Percentiles rank a stretch among this genome's conserved stretches.
phyloP scores from a whole-genome alignment of 208 protist genomes.

The Novymonas esmeraldas region DNA sequence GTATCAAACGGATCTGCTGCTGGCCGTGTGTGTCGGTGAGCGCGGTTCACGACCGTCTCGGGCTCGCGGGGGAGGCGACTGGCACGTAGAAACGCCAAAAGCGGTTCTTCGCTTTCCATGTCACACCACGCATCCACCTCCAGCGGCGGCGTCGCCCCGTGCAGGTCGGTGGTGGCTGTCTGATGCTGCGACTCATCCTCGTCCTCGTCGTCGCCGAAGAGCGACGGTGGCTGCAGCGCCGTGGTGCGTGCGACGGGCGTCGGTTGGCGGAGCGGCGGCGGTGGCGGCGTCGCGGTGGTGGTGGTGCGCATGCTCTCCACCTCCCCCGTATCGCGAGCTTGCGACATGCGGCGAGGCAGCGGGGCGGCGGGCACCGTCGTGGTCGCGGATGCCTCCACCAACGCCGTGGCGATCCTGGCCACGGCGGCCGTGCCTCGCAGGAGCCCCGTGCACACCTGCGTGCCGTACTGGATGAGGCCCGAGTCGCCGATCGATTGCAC shows the following conservation, averaged over 20 bases:
- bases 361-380: slow-evolving; percentile 35
- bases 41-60: slow-evolving; percentile 12
- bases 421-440: slow-evolving; percentile 28
- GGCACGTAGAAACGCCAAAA: neutral
- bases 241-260: neutral
- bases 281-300: no score
- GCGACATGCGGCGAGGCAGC: slow-evolving; percentile 40
- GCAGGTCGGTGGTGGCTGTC: neutral
- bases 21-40: slow-evolving; percentile 1
- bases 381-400: slow-evolving; percentile 38
- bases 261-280: slow-evolving; percentile 4
- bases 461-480: slow-evolving; percentile 54
- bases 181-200: neutral
- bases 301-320: neutral
- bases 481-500: slow-evolving; percentile 51
- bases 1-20: neutral
- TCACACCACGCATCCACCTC: neutral
- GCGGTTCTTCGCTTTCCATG: neutral
- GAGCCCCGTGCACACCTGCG: slow-evolving; percentile 25
- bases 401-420: slow-evolving; percentile 40
- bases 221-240: slow-evolving; percentile 17
- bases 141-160: neutral
- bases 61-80: neutral
- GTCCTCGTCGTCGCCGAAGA: slow-evolving; percentile 21
- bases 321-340: slow-evolving; percentile 23